These are phyloP conservation scores for Botryotinia calthae DNA, from an alignment of 2,329 filamentous ascomycete genomes.

Conservation along the genomic window DNA sequence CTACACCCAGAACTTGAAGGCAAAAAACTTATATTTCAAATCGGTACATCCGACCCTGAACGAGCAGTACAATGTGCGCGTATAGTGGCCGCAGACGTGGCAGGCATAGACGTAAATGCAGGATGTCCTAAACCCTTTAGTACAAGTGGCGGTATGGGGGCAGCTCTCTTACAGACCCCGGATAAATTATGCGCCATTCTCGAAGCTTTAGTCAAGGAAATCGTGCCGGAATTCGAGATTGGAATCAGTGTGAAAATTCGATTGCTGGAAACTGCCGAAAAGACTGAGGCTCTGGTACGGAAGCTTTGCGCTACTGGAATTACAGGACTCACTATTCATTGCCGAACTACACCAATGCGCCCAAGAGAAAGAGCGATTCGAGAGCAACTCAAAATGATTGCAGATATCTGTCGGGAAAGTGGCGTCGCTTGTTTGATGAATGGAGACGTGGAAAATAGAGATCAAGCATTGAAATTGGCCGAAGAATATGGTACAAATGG, in stretches of 20 bases:
- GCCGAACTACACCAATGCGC: conserved; percentile 93
- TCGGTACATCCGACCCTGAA: conserved; percentile 82
- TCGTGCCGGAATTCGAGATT: conserved; percentile 75
- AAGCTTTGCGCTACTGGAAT: conserved; percentile 84
- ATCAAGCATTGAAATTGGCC: conserved; percentile 69
- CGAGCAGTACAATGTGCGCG: conserved; percentile 81
- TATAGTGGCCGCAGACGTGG: conserved; percentile 81
- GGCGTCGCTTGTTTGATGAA: conserved; percentile 96
- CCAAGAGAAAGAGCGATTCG: conserved; percentile 85
- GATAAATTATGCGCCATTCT: conserved; percentile 83
- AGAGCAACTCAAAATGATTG: conserved; percentile 81
- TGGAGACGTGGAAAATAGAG: conserved; percentile 77
- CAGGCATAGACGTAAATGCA: conserved; percentile 94
- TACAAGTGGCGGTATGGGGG: conserved; percentile 91
- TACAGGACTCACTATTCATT: conserved; percentile 88
- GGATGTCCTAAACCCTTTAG: conserved; percentile 98
- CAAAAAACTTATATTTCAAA: conserved; percentile 79
- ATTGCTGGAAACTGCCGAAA: conserved; percentile 71
- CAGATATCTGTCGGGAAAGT: conserved; percentile 72
- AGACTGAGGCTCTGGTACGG: conserved; percentile 75
- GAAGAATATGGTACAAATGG: conserved; percentile 83
- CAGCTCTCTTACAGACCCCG: conserved; percentile 80
- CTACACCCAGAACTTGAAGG: conserved; percentile 76
- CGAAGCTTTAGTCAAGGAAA: conserved; percentile 73
- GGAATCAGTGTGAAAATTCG: conserved; percentile 97